Evolutionary conservation across 257 asterid species (phyloP), one percentile per base, ranked within the genome.

Genomic region (Solanum paucissectum): DNA sequence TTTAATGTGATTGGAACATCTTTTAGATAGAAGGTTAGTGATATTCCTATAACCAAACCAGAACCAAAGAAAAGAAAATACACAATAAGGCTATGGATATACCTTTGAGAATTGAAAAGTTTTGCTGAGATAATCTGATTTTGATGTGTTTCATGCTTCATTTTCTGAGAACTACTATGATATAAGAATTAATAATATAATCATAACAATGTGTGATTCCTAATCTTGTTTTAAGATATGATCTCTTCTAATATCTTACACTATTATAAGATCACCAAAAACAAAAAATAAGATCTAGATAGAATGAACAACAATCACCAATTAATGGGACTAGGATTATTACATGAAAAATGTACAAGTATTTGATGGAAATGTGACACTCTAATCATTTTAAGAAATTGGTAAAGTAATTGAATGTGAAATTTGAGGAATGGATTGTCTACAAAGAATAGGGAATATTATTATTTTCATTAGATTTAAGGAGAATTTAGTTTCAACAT

Each of bases 11-110:
- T 66, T 14, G 94, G 88, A 23, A 75, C 82, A 23, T 91, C 87
- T 64, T 90, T 90, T 42, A 93, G 92, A 64, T 92, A 93, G 60
- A 90, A 91, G 29, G 91, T 93, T 12, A 94, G 20, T 1, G 93
- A 86, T 12, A 93, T 91, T 86, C 99, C 99, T 11, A 94, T 89
- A 21, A 91, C 94, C 32, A 96, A 73, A 62, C 99, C 99, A 62
- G 91, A 93, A 10, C 96, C 96, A 89, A 96, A 95, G 86, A 94
- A 91, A 10, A 96, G 85, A 75, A 94, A 92, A 88, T 91, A 93
- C 1, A 91, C n/a, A 0, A 94, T 25, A 49, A 95, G 88, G 90
- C 69, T 92, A 1, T 93, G 94, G 83, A 94, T 90, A 69, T 88
- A 85, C 66, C 87, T 83, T 25, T 90, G 92, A 33, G 91, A 86